Base-by-base conservation (phyloP, 2,329 filamentous ascomycete species). In the Blastomyces percursus region DNA sequence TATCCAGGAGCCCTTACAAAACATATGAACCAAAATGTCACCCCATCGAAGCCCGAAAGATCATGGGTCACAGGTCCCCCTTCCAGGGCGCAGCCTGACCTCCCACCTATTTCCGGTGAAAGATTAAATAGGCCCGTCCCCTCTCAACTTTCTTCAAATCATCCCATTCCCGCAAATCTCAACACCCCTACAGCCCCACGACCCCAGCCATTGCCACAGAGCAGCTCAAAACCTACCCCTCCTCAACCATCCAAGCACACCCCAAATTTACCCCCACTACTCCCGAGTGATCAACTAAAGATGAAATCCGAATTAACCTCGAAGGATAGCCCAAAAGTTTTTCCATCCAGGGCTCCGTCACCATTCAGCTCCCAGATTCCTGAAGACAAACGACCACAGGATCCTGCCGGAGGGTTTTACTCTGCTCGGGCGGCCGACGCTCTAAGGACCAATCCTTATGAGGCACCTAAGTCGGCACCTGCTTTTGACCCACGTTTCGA, bases 401-500 rank as follows among this genome's bases (percentile, higher is more conserved):
- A 68, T 21, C 81, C 82, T 62, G 73, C 78, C 0, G 78, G 84
- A 11, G 84, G 82, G 0, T 91, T 91, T 75, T 89, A 87, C 71
- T 91, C 88, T 0, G 88, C 88, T 16, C 81, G 84, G 63, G 86
- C 85, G 32, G 82, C 87, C 7, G 82, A 81, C 61, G 77, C 81
- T 62, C 71, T 86, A 5, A 78, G 82, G 6, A 81, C 84, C 63
- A 77, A 79, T 67, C 77, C 73, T 50, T 77, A 78, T 65, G 72
- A 67, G 56, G 76, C 72, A 11, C 75, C 77, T 42, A 71, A 74
- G 3, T 73, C 79, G 3, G 73, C 76, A 4, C 78, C 84, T 14
- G 78, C 81, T 30, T 93, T 92, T 73, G 88, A 92, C 68, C 88
- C 88, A 2, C 86, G 86, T 63, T 81, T 85, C 6, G 88, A 92